Evolutionary conservation across 768 basidiomycete genomes (phyloP).

Genomic region (Russula sp.): DNA sequence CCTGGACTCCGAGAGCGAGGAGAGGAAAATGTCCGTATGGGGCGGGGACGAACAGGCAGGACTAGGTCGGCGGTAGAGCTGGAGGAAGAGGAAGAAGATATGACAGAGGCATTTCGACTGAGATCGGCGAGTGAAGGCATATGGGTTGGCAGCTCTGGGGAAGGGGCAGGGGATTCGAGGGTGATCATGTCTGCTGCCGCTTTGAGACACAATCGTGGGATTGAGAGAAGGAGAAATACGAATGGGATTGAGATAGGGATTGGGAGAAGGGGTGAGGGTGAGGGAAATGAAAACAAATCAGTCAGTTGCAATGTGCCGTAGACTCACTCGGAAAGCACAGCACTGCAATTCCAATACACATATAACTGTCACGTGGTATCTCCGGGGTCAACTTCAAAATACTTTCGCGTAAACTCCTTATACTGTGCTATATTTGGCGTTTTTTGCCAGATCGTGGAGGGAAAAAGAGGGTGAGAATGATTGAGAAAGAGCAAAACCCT

Average conservation of each 20-base stretch:
- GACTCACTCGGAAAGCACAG: too few relatives aligned
- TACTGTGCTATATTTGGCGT: too few relatives aligned
- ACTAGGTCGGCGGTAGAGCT: conserved; percentile 38
- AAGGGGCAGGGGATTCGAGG: conserved; percentile 31
- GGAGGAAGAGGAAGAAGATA: conserved; percentile 53
- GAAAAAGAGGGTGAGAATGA: too few relatives aligned
- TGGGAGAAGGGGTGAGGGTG: neutral
- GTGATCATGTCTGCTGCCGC: conserved; percentile 32
- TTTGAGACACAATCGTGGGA: neutral
- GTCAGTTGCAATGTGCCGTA: too few relatives aligned
- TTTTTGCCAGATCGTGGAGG: too few relatives aligned
- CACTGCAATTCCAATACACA: too few relatives aligned
- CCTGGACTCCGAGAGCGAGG: conserved; percentile 53
- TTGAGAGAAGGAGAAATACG: too few relatives aligned
- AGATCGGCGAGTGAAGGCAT: conserved; percentile 51
- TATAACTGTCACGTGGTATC: too few relatives aligned
- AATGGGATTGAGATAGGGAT: neutral
- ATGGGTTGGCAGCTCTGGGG: conserved; percentile 29
- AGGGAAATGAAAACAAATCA: neutral
- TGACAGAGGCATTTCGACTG: conserved; percentile 71
- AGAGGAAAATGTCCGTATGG: conserved; percentile 57
- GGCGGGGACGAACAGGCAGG: conserved; percentile 41
- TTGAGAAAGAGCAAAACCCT: too few relatives aligned
- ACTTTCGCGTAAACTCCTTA: too few relatives aligned
- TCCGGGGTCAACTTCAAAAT: too few relatives aligned